phyloP scores from a whole-genome alignment of 2,329 filamentous ascomycete genomes.

The Cladobotryum mycophilum region DNA sequence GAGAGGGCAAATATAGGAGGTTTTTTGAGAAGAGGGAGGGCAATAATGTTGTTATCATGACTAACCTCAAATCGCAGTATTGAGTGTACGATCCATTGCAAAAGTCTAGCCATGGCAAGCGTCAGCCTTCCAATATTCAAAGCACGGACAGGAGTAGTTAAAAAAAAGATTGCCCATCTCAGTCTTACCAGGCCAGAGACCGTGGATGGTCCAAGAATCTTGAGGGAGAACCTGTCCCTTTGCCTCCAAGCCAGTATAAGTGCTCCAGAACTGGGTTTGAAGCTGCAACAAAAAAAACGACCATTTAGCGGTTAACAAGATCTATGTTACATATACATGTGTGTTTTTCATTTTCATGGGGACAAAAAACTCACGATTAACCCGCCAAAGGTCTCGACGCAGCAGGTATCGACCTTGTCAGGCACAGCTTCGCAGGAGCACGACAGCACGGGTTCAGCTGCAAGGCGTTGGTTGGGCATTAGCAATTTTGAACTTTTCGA shows the following conservation, averaged over 20 bases:
- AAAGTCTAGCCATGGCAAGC: constrained; percentile 27
- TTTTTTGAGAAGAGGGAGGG: background rate
- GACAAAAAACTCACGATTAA: constrained; percentile 38
- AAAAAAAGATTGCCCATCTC: background rate
- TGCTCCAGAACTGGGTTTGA: constrained; percentile 59
- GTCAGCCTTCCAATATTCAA: background rate
- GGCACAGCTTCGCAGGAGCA: constrained; percentile 42
- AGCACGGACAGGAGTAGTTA: background rate
- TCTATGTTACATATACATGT: no score
- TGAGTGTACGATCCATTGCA: constrained; percentile 54
- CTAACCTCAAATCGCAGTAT: constrained; percentile 54
- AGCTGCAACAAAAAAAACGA: constrained; percentile 26
- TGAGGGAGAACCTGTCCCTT: constrained; percentile 52
- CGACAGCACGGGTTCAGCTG: constrained; percentile 32
- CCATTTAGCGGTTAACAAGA: background rate
- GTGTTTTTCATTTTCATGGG: background rate
- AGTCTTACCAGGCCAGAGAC: constrained; percentile 44
- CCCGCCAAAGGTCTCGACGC: constrained; percentile 58
- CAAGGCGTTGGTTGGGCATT: no score
- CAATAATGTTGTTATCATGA: background rate
- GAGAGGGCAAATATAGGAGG: no score
- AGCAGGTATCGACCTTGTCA: constrained; percentile 52
- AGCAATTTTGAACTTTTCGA: background rate
- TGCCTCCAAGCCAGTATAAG: constrained; percentile 54
- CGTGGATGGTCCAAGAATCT: constrained; percentile 54